Percentiles rank a stretch among this genome's conserved stretches.
These are phyloP conservation scores for Trichoderma koningii DNA, from an alignment of 2,329 filamentous ascomycete genomes.

Conservation along the genomic window DNA sequence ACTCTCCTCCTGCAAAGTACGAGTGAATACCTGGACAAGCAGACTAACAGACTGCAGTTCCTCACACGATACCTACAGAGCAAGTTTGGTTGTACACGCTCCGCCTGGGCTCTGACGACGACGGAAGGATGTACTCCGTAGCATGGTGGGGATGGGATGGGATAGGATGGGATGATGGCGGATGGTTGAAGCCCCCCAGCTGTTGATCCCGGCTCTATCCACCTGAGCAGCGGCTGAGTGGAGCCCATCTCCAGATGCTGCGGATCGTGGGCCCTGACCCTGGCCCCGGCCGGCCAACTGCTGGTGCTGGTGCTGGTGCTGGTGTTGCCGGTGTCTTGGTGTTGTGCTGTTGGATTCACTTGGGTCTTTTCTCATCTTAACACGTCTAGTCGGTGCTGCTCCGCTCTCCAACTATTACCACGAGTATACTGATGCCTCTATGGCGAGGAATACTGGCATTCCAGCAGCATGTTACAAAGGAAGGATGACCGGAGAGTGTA, in stretches of 20 bases:
- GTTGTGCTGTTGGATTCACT: too few relatives aligned
- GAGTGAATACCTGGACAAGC: not conserved
- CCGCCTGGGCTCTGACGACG: too few relatives aligned
- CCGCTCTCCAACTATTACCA: too few relatives aligned
- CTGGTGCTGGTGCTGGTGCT: not conserved
- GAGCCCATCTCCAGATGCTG: slow-evolving; percentile 20
- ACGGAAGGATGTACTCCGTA: slow-evolving; percentile 5
- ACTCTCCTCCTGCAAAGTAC: not conserved
- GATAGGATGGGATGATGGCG: not conserved
- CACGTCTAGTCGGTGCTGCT: not conserved
- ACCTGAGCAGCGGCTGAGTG: slow-evolving; percentile 8
- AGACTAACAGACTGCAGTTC: too few relatives aligned
- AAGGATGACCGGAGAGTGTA: not conserved
- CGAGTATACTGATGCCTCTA: too few relatives aligned
- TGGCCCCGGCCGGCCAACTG: not conserved
- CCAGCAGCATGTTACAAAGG: not conserved
- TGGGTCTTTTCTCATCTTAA: not conserved
- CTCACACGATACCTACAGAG: not conserved
- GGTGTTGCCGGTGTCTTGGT: too few relatives aligned
- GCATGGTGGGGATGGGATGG: slow-evolving; percentile 14
- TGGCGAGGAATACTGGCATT: slow-evolving; percentile 9
- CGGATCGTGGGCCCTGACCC: not conserved
- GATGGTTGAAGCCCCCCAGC: not conserved
- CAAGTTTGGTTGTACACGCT: not conserved
- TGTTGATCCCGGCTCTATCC: slow-evolving; percentile 16